Base-by-base conservation (phyloP, 352 stramenopile genomes). In the Phytophthora megakarya region DNA sequence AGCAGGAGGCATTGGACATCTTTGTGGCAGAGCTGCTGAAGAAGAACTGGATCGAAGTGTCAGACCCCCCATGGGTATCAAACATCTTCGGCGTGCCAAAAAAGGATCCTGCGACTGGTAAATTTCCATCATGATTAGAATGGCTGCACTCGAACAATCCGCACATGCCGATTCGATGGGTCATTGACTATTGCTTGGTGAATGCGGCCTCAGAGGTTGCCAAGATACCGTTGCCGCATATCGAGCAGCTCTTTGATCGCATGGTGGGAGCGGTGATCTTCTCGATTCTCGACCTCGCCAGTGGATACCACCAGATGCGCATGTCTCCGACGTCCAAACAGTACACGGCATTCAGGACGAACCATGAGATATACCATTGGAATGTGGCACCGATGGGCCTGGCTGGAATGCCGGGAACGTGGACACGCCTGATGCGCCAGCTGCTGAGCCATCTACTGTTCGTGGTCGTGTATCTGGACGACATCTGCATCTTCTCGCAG, bases 331-430 rank as follows among this genome's bases (percentile, higher is more conserved):
- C 3, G 4, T 48, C 23, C 15, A 38, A 49, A 8, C 35, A 68
- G 38, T 79, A 73, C 25, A 76, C 67, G 15, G 68, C 73, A 3
- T 78, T 81, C 23, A 40, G 70, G 1, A 32, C 65, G 11, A 43
- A 72, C 42, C 48, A 54, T 6, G 73, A 78, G 38, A 78, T 66
- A 12, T 73, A 76, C 38, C 57, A 78, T n/a, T 78, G 69, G 68
- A 72, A 59, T 21, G 63, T 77, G 7, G 67, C 59, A 5, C 70
- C 63, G 0, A 79, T 82, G 62, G 67, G 67, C 3, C 22, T 82
- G 5, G 53, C 45, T 9, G 63, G 74, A 22, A 82, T 79, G 70
- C 70, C 70, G 2, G 67, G 70, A 23, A 68, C 65, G 8, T 82
- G 66, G 70, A 73, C 70, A 0, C 70, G 63, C n/a, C 37, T 77